Evolutionary conservation across 441 rosid genomes (phyloP), one percentile per base, ranked within the genome.

Genomic region (Macaranga tanarius): DNA sequence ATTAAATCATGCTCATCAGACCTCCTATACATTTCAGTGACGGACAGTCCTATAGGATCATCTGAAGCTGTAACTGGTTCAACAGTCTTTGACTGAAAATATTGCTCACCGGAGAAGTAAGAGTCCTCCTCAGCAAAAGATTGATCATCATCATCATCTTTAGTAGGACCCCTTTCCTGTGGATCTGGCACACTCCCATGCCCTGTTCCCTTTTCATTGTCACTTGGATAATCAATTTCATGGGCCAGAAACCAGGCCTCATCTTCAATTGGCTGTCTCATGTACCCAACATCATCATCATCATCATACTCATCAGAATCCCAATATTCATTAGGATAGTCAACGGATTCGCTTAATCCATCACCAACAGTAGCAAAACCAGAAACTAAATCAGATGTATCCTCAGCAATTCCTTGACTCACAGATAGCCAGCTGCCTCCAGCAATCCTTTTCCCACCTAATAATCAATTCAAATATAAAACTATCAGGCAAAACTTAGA

Each of bases 171-270:
- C 82, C 90, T 84, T 78, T 78, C 91, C 72, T 81, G 93, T 16
- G 80, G 86, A 65, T 93, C 97, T 45, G 93, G 98, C 73, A 79
- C 90, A 81, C 98, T 91, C 58, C 85, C 92, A 42, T 82, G 88
- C 62, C 83, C 92, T 34, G 93, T 86, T 71, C 92, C 95, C 85
- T 93, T 95, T 65, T 95, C 99, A 72, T 95, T 90, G 80, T 95
- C 99, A 74, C 99, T 95, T 28, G 99, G 98, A 75, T 91, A 95
- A 79, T 95, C 99, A 84, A 95, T 88, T 85, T 95, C 99, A 86
- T 95, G 96, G 44, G 97, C 91, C 77, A 93, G 88, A 88, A 95
- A 95, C 98, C 97, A 95, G 51, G 95, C 77, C 80, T 95, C 99
- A 71, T 93, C 99, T 80, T 91, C 98, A 48, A 95, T 93, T 31